These are phyloP conservation scores for Breynia disticha DNA, from an alignment of 441 rosid genomes.

Conservation along the genomic window DNA sequence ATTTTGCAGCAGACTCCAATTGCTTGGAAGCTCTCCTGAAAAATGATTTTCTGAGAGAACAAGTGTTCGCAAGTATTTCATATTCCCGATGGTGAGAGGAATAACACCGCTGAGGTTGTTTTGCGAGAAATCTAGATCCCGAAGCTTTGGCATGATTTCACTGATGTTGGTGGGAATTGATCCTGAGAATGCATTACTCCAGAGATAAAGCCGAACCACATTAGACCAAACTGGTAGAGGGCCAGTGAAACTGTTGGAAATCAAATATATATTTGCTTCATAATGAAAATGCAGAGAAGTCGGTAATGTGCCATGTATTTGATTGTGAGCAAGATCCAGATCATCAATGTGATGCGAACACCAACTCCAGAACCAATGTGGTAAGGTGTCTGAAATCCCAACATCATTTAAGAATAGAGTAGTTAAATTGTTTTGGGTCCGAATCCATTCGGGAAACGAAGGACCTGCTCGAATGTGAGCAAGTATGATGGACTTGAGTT, in stretches of 20 bases:
- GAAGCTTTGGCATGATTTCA: conserved; percentile 6
- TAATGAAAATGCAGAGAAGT: conserved; percentile 1
- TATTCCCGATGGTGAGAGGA: conserved; percentile 5
- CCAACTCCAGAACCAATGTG: conserved; percentile 14
- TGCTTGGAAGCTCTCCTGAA: conserved; percentile 9
- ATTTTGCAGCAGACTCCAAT: conserved; percentile 3
- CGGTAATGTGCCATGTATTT: conserved; percentile 11
- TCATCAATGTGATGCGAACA: conserved; percentile 5
- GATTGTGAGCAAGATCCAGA: conserved; percentile 15
- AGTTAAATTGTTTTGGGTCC: conserved; percentile 8
- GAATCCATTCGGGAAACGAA: conserved; percentile 14
- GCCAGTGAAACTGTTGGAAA: conserved; percentile 8
- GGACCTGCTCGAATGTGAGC: not conserved
- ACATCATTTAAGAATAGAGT: conserved; percentile 8
- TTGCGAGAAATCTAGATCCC: conserved; percentile 6
- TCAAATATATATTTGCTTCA: conserved; percentile 8
- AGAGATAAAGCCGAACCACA: conserved; percentile 3
- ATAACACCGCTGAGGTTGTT: not conserved
- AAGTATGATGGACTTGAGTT: conserved; percentile 9
- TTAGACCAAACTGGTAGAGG: conserved; percentile 12
- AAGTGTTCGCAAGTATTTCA: not conserved
- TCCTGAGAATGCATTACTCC: not conserved
- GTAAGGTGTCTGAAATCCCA: conserved; percentile 13
- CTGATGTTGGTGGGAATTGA: conserved; percentile 8
- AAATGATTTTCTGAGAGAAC: conserved; percentile 11